These are phyloP conservation scores for Balakata baccata DNA, from an alignment of 345 rosid species.

Conservation along the genomic window DNA sequence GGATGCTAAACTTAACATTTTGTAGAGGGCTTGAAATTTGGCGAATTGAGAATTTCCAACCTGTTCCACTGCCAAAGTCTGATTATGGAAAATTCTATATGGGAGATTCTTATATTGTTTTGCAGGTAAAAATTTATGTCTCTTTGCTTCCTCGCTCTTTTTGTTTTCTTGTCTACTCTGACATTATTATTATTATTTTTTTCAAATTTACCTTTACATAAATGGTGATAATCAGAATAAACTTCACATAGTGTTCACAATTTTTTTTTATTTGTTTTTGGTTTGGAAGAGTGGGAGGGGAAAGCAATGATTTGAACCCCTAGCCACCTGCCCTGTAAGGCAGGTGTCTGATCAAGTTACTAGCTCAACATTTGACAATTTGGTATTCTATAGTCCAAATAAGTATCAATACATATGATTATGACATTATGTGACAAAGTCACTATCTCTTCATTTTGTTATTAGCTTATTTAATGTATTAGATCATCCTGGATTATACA, in stretches of 20 bases:
- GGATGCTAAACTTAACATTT: conserved; percentile 55
- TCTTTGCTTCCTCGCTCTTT: background rate
- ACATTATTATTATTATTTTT: background rate
- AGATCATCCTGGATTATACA: too few species aligned
- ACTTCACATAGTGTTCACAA: background rate
- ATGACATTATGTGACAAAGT: too few species aligned
- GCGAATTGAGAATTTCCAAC: conserved; percentile 96
- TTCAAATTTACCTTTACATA: background rate
- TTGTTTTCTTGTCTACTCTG: background rate
- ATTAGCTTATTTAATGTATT: too few species aligned
- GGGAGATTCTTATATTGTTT: conserved; percentile 91
- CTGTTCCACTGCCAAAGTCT: conserved; percentile 75
- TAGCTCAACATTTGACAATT: too few species aligned
- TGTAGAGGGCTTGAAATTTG: conserved; percentile 90
- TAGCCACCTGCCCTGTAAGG: too few species aligned
- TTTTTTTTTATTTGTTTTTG: too few species aligned
- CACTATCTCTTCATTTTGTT: too few species aligned
- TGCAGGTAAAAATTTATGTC: conserved; percentile 54
- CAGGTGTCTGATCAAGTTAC: too few species aligned
- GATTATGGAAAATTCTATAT: conserved; percentile 93
- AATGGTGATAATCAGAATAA: background rate
- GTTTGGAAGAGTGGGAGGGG: too few species aligned
- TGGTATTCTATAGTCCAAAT: too few species aligned
- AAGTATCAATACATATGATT: too few species aligned
- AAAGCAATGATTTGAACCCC: too few species aligned